Conservation (phyloP, 306 rosid genomes). For the Crotalaria pallida region DNA sequence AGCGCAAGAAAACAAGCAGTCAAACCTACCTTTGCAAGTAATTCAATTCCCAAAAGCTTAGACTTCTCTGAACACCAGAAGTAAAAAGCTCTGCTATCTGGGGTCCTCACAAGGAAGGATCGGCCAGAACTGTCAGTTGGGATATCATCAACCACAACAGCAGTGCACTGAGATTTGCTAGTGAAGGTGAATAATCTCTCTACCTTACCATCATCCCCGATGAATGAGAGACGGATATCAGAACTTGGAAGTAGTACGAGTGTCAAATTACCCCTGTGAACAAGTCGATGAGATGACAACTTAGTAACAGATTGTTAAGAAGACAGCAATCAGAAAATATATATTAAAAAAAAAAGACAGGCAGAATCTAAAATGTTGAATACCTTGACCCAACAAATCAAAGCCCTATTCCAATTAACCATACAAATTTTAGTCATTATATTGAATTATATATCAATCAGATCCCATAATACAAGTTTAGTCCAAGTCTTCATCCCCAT, state of each 20-base stretch:
- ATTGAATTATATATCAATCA: too few relatives aligned
- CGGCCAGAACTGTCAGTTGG: slow-evolving; percentile 67
- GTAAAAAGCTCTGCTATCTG: slow-evolving; percentile 43
- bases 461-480: background rate
- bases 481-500: background rate
- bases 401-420: background rate
- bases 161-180: slow-evolving; percentile 45
- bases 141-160: slow-evolving; percentile 59
- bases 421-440: background rate
- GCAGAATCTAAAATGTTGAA: background rate
- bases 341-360: too few relatives aligned
- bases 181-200: slow-evolving; percentile 57
- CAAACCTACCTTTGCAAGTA: slow-evolving; percentile 65
- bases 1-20: background rate
- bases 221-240: slow-evolving; percentile 76
- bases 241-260: slow-evolving; percentile 81
- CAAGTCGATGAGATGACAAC: slow-evolving; percentile 2
- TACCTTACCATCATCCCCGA: slow-evolving; percentile 68
- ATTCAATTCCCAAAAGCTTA: slow-evolving; percentile 76
- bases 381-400: background rate
- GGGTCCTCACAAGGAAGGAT: slow-evolving; percentile 53
- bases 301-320: slow-evolving; percentile 12
- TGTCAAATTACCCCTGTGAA: slow-evolving; percentile 79
- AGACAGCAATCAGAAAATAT: too few relatives aligned
- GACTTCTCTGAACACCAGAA: slow-evolving; percentile 97